Base-by-base conservation (phyloP, 2,329 filamentous ascomycete species). In the Didymellaceae sp. region DNA sequence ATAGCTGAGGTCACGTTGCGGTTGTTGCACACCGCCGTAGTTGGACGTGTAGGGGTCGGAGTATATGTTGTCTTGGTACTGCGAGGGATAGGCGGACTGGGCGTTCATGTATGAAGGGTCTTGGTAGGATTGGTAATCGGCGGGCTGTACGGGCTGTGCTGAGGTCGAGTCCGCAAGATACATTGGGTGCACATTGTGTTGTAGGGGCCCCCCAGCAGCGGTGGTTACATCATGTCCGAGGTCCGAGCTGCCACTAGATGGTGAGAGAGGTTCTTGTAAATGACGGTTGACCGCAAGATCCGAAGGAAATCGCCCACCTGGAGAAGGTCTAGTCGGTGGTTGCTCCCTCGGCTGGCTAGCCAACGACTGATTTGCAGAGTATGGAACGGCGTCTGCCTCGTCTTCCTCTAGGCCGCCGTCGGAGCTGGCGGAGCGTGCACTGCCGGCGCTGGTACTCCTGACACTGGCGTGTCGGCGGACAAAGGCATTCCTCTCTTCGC, bases 251-350 rank as follows among this genome's bases (percentile, higher is more conserved):
- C 86, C 85, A 80, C 90, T 95, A 80, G 89, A 90, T 54, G 89
- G 88, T 69, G 89, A 91, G 71, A 86, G 80, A 70, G 88, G 85
- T 70, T 84, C 86, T 76, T 91, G 87, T 85, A 91, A 86, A 81
- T 89, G 87, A 79, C 90, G 86, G 74, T 91, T 89, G 73, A 96
- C 83, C 78, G 91, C 86, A 66, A 97, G 80, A 80, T 97, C 92
- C 77, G 90, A 95, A 77, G 93, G 93, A 79, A 99, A 99, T 75
- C 92, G 86, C 80, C 93, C 93, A 86, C 92, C 93, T 86, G 91
- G 87, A 82, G 90, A 86, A 71, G 90, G 89, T 74, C 91, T 86
- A 74, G 83, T 82, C 65, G 83, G 79, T 62, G 72, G 68, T 56
- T 71, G 65, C 62, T 74, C 71, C 54, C 57, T 68, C 50, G 66